Percentiles rank a stretch among this genome's conserved stretches.
Evolutionary conservation across 2,329 filamentous ascomycete genomes (phyloP).

Genomic region (Ophiosphaerella narmari): DNA sequence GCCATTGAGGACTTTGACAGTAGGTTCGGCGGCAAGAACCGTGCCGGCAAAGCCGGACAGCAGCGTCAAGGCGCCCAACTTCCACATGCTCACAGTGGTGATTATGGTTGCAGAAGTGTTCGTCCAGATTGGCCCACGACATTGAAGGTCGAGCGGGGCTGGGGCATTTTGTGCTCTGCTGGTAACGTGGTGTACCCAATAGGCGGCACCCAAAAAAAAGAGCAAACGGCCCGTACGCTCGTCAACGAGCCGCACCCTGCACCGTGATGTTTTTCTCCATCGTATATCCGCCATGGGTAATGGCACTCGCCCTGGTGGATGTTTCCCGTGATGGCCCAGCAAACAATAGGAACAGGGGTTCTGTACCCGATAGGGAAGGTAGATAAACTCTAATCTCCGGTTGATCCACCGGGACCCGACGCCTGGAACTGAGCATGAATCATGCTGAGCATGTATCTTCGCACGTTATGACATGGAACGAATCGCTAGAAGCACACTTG

Average conservation of each 20-base stretch:
- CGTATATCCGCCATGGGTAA: conserved; percentile 2
- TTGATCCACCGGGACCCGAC: no score
- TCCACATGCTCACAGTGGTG: conserved; percentile 24
- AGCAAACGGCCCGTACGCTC: no score
- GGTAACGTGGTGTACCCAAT: no score
- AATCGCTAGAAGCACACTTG: no score
- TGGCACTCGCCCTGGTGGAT: neutral
- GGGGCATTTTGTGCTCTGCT: conserved; percentile 12
- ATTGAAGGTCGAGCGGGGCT: neutral
- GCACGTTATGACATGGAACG: no score
- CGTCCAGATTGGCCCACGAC: neutral
- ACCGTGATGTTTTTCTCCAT: conserved; percentile 5
- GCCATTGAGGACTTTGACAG: conserved; percentile 39
- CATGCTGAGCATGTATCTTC: no score
- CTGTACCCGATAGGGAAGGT: conserved; percentile 13
- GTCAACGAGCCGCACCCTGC: conserved; percentile 4
- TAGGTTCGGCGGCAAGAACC: conserved; percentile 23
- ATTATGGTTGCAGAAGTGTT: conserved; percentile 11
- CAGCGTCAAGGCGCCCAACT: conserved; percentile 12
- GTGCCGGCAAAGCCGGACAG: conserved; percentile 15
- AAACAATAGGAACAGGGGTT: neutral
- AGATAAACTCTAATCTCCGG: neutral
- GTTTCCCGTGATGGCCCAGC: neutral
- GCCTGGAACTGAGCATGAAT: no score
- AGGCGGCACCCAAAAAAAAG: no score